phyloP scores from a whole-genome alignment of 108 stramenopile species.

The Nitzschia sp. region DNA sequence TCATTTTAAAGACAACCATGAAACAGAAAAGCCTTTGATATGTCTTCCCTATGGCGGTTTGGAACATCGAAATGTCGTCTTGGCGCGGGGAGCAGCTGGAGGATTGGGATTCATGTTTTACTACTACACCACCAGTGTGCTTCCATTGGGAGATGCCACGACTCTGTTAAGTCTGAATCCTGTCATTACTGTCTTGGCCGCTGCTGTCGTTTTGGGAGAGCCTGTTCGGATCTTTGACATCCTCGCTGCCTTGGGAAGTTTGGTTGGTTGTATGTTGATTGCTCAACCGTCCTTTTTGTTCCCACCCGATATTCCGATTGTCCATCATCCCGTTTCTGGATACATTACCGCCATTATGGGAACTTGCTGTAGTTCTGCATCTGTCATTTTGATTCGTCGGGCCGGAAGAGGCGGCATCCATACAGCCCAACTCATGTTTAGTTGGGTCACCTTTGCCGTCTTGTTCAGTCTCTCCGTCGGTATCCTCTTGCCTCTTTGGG shows the following conservation, averaged over 20 bases:
- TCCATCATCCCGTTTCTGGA: slow-evolving; percentile 20
- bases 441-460: slow-evolving; percentile 44
- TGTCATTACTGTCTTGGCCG: slow-evolving; percentile 46
- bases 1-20: slow-evolving; percentile 14
- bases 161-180: slow-evolving; percentile 48
- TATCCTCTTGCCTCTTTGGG: slow-evolving; percentile 3
- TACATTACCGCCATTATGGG: slow-evolving; percentile 48
- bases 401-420: slow-evolving; percentile 47
- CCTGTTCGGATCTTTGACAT: slow-evolving; percentile 26
- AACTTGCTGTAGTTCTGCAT: slow-evolving; percentile 24
- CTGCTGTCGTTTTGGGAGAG: slow-evolving; percentile 38
- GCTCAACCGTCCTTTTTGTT: slow-evolving; percentile 47
- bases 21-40: slow-evolving; percentile 5
- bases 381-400: slow-evolving; percentile 47
- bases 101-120: slow-evolving; percentile 44
- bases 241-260: slow-evolving; percentile 24
- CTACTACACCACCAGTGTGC: slow-evolving; percentile 34
- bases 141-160: slow-evolving; percentile 56
- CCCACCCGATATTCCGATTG: neutral
- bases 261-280: slow-evolving; percentile 43
- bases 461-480: slow-evolving; percentile 39
- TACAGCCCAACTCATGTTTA: slow-evolving; percentile 47
- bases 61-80: neutral
- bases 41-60: slow-evolving; percentile 5
- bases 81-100: slow-evolving; percentile 40